phyloP scores from a whole-genome alignment of 306 rosid genomes.

The Acacia crassicarpa region DNA sequence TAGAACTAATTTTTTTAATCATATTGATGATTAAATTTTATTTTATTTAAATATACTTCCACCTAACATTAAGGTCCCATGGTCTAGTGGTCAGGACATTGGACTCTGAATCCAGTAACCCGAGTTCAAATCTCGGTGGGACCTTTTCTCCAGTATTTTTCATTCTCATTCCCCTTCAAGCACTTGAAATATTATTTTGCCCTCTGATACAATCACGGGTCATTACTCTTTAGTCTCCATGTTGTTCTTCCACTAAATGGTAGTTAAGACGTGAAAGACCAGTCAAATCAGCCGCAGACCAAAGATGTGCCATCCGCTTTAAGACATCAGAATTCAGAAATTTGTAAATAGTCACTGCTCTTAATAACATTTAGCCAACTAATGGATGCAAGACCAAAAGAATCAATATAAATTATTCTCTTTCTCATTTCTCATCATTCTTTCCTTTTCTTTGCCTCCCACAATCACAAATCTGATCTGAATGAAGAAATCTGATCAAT shows the following conservation, averaged over 20 bases:
- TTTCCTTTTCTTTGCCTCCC: slow-evolving; percentile 11
- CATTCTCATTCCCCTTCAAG: no score
- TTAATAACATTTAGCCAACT: not conserved
- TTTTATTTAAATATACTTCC: no score
- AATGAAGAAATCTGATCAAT: slow-evolving; percentile 43
- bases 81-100: slow-evolving; percentile 15
- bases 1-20: no score
- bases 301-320: not conserved
- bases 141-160: not conserved
- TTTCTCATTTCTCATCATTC: slow-evolving; percentile 16
- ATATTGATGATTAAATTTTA: no score
- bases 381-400: not conserved
- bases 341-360: not conserved
- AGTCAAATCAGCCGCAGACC: not conserved
- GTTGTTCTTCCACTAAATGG: not conserved
- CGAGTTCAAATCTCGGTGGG: slow-evolving; percentile 3
- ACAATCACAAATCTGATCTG: slow-evolving; percentile 40
- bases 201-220: not conserved
- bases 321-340: not conserved
- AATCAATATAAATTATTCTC: not conserved
- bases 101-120: slow-evolving; percentile 17
- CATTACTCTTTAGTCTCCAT: no score
- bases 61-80: not conserved
- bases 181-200: not conserved
- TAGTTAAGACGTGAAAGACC: not conserved